Conservation (phyloP, 208 protist species). For the Trypanosomatidae sp. region DNA sequence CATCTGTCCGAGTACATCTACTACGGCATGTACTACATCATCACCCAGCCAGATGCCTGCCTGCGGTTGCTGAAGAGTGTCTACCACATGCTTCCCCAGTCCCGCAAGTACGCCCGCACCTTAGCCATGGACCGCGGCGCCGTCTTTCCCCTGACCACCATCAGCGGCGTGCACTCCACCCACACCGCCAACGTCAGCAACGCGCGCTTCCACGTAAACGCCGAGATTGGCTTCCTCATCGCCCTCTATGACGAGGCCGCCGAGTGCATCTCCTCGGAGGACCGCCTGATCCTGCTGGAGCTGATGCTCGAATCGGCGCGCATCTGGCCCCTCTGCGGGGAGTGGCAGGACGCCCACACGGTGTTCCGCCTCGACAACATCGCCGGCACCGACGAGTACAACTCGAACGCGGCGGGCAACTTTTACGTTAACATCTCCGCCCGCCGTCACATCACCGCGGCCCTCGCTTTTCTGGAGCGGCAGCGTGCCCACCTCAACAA, state of each 20-base stretch:
- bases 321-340: slow-evolving; percentile 82
- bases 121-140: slow-evolving; percentile 72
- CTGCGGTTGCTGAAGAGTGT: slow-evolving; percentile 71
- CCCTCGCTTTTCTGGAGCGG: slow-evolving; percentile 53
- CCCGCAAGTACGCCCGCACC: slow-evolving; percentile 62
- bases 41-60: slow-evolving; percentile 59
- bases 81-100: slow-evolving; percentile 70
- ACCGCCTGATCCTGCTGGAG: slow-evolving; percentile 77
- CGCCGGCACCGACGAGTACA: slow-evolving; percentile 83
- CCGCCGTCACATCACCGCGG: slow-evolving; percentile 62
- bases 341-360: slow-evolving; percentile 77
- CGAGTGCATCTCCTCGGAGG: slow-evolving; percentile 42
- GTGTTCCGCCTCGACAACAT: slow-evolving; percentile 88
- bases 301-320: slow-evolving; percentile 87
- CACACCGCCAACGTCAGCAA: slow-evolving; percentile 56
- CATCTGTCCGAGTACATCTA: slow-evolving; percentile 83
- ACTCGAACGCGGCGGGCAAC: slow-evolving; percentile 71
- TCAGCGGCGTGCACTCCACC: slow-evolving; percentile 54
- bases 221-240: slow-evolving; percentile 80
- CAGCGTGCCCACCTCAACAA: slow-evolving; percentile 47
- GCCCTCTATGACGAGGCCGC: slow-evolving; percentile 62
- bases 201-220: slow-evolving; percentile 77
- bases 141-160: slow-evolving; percentile 75
- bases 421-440: slow-evolving; percentile 91
- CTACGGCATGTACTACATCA: slow-evolving; percentile 86